Evolutionary conservation across 1,139 yeast species (phyloP).

Genomic region (Arxiozyma heterogenica): DNA sequence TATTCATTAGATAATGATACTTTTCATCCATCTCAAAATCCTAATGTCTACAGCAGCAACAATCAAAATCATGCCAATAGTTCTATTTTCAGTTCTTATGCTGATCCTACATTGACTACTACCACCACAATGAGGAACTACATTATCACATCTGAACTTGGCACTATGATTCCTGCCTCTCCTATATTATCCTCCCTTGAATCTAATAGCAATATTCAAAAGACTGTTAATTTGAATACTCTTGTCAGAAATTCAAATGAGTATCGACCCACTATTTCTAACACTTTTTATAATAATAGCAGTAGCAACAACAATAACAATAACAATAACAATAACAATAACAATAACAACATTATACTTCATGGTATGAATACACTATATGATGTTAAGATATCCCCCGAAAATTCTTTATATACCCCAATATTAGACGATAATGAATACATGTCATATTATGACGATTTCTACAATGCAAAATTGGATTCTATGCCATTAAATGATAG

Average conservation of each 20-base stretch:
- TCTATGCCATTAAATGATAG: constrained; percentile 26
- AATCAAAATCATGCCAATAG: background rate
- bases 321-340: background rate
- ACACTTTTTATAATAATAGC: constrained; percentile 2
- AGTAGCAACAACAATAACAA: background rate
- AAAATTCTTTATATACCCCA: constrained; percentile 9
- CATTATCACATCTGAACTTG: background rate
- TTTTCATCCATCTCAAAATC: background rate
- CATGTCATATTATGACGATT: constrained; percentile 5
- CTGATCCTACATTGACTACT: constrained; percentile 34
- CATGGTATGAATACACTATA: background rate
- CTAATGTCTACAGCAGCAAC: background rate
- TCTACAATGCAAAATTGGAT: constrained; percentile 7
- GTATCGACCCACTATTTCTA: constrained; percentile 1
- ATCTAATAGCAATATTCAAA: constrained; percentile 6
- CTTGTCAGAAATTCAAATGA: constrained; percentile 5
- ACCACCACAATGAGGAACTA: constrained; percentile 9
- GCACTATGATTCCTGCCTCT: background rate
- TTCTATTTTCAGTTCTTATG: constrained; percentile 32
- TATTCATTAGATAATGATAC: background rate
- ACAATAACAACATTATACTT: background rate
- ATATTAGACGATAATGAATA: constrained; percentile 10
- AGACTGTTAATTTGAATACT: constrained; percentile 21
- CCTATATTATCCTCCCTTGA: background rate
- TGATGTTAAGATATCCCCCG: constrained; percentile 12